Conservation (phyloP, 2,329 filamentous ascomycete genomes). For the Colletotrichum sp. region DNA sequence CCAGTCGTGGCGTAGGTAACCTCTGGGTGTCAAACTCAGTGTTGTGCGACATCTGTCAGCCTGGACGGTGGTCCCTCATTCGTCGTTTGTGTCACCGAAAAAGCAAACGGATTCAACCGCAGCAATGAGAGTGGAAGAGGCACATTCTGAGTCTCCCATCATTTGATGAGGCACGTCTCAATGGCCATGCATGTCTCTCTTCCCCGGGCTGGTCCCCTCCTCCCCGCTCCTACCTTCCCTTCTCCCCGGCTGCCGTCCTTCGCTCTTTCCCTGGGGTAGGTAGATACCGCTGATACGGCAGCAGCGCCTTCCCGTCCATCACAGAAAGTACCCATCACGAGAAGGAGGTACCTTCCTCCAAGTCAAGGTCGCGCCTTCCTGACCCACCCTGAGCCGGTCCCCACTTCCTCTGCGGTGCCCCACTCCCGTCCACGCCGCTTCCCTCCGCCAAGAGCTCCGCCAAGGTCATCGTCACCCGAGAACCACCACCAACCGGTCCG, state of each 20-base stretch:
- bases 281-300: neutral
- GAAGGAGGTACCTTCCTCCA: neutral
- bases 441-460: conserved; percentile 20
- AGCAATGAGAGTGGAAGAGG: neutral
- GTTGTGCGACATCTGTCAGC: neutral
- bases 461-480: conserved; percentile 21
- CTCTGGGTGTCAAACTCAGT: neutral
- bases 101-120: neutral
- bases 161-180: neutral
- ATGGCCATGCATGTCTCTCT: neutral
- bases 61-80: neutral
- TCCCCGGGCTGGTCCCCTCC: neutral
- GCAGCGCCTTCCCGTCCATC: neutral
- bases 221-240: neutral
- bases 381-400: neutral
- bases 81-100: neutral
- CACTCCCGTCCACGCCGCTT: conserved; percentile 16
- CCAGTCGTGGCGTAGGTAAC: neutral
- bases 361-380: neutral
- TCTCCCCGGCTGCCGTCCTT: neutral
- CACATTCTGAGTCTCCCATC: neutral
- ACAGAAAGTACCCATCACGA: neutral
- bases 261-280: neutral
- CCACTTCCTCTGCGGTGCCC: conserved; percentile 7
- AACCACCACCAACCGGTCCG: conserved; percentile 16